Conservation (phyloP, 164 flowering plant species). For the Aristolochia fimbriata region DNA sequence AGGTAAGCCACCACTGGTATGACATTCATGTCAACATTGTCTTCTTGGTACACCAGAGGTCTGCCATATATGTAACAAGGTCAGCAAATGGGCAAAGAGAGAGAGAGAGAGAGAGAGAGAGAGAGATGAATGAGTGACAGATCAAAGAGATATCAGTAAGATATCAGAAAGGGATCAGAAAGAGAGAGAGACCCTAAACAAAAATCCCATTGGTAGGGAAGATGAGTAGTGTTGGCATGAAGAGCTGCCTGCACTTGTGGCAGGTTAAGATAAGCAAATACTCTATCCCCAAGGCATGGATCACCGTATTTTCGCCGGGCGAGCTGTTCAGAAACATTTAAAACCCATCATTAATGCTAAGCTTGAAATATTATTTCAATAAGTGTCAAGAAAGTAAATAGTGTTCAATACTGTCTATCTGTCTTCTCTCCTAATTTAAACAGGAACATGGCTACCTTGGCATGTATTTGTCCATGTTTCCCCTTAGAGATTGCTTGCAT, state of each 20-base stretch:
- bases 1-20: slow-evolving; percentile 24
- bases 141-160: too few species aligned
- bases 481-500: slow-evolving; percentile 11
- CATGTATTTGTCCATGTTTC: slow-evolving; percentile 12
- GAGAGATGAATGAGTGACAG: slow-evolving; percentile 1
- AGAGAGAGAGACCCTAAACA: slow-evolving; percentile 26
- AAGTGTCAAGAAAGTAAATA: too few species aligned
- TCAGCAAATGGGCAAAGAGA: slow-evolving; percentile 3
- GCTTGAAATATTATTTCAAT: too few species aligned
- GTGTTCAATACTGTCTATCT: too few species aligned
- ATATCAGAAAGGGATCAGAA: too few species aligned
- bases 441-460: slow-evolving; percentile 5
- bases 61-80: slow-evolving; percentile 12
- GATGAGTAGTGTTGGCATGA: slow-evolving; percentile 32
- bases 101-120: slow-evolving; percentile 13
- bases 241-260: slow-evolving; percentile 31
- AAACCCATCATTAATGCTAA: neutral
- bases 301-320: slow-evolving; percentile 15
- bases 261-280: slow-evolving; percentile 27
- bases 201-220: slow-evolving; percentile 28
- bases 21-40: slow-evolving; percentile 22
- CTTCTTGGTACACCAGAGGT: slow-evolving; percentile 26
- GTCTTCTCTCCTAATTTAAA: too few species aligned
- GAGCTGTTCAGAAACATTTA: slow-evolving; percentile 13
- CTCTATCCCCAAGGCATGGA: slow-evolving; percentile 29